Evolutionary conservation across 495 filamentous ascomycete species (phyloP), one percentile per base, ranked within the genome.

Genomic region (Podospora anserina): DNA sequence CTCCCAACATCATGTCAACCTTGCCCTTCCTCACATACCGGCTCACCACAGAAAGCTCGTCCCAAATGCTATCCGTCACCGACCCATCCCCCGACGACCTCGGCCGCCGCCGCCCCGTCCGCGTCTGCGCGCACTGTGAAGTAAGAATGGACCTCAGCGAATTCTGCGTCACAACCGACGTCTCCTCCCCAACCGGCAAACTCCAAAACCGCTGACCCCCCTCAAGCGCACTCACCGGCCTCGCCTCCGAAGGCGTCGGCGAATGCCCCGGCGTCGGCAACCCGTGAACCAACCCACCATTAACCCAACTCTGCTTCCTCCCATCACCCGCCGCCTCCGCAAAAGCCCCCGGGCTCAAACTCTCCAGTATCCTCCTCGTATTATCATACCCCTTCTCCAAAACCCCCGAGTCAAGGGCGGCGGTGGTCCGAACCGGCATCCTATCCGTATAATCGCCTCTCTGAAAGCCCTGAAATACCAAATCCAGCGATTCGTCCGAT

Each of bases 91-190:
- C 39, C 15, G 11, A 49, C 13, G 39, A 49, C 7, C 39, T 11
- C 15, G 39, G 39, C 39, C 13, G 39, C 39, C 39, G 39, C 2
- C 39, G 39, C 2, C 39, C 39, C 7, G 39, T 49, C 55, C 23
- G 20, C 13, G 11, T 58, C 16, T 64, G 23, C 2, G 80, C 74
- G 39, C 82, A 79, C 64, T 80, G 75, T 5, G 70, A 67, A 11
- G 73, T 75, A 0, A 83, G 72, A 23, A 82, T 73, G 11, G 78
- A 77, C 4, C 82, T 74, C 34, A 84, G 55, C 0, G 76, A 71
- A 68, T 83, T 83, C 62, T 84, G 82, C 15, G 79, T 72, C 30
- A 76, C 75, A 5, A 79, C 77, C 2, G 81, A 79, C 13, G 82
- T 79, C 49, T 80, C 77, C 15, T 73, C 69, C 26, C 65, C 67